A percentile compares a stretch with the other conserved stretches of the same genome.
phyloP scores from a whole-genome alignment of 2,329 filamentous ascomycete species.

The Colletotrichum graminicola region DNA sequence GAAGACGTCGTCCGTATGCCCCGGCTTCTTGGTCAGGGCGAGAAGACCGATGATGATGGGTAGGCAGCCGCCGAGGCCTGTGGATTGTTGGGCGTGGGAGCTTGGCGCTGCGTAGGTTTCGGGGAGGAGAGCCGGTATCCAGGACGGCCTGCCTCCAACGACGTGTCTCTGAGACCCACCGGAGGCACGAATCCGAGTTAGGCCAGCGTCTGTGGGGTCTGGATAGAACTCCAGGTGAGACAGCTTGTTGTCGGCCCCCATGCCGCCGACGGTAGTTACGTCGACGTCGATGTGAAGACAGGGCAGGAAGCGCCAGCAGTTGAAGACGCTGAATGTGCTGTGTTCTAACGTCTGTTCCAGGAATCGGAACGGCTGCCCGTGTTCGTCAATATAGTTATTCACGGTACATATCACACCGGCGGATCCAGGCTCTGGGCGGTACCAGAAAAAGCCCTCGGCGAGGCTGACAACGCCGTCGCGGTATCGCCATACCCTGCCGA shows the following conservation, averaged over 20 bases:
- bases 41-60: constrained; percentile 56
- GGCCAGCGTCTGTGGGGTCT: constrained; percentile 10
- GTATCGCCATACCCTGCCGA: constrained; percentile 54
- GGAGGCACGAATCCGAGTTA: constrained; percentile 49
- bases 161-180: constrained; percentile 44
- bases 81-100: constrained; percentile 42
- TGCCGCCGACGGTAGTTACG: constrained; percentile 35
- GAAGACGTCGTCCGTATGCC: constrained; percentile 28
- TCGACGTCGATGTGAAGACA: constrained; percentile 20
- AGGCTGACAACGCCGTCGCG: constrained; percentile 47
- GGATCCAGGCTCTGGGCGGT: constrained; percentile 27
- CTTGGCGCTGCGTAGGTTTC: constrained; percentile 46
- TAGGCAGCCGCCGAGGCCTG: constrained; percentile 54
- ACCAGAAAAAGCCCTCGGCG: constrained; percentile 44
- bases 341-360: neutral
- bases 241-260: constrained; percentile 43
- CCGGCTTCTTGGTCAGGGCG: constrained; percentile 45
- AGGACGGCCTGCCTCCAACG: constrained; percentile 50
- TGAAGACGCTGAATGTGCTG: constrained; percentile 36
- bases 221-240: constrained; percentile 49
- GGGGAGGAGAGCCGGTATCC: constrained; percentile 56
- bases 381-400: neutral
- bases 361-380: neutral
- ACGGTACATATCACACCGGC: constrained; percentile 15
- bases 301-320: constrained; percentile 42